Conservation (phyloP, 805 yeast genomes). For the Lachancea kluyveri region DNA sequence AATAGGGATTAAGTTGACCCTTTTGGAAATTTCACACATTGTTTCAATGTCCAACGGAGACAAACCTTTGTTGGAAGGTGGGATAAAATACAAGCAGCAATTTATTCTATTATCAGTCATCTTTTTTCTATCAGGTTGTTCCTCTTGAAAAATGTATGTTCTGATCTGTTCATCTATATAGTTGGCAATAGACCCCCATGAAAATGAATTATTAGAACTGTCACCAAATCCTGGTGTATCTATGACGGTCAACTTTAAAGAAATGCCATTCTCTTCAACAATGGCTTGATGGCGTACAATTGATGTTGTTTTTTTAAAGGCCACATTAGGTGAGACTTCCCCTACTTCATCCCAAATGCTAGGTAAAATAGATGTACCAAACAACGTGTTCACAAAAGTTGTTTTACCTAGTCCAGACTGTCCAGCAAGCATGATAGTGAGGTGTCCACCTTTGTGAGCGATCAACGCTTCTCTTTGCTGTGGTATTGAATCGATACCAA, state of each 20-base stretch:
- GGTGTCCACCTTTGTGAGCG: slow-evolving; percentile 57
- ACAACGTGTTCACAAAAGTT: slow-evolving; percentile 74
- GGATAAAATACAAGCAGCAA: slow-evolving; percentile 76
- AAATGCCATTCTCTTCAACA: slow-evolving; percentile 54
- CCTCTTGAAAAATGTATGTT: slow-evolving; percentile 64
- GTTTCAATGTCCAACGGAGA: slow-evolving; percentile 64
- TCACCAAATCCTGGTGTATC: slow-evolving; percentile 81
- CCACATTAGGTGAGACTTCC: slow-evolving; percentile 12
- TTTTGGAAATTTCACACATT: slow-evolving; percentile 60
- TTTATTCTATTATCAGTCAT: slow-evolving; percentile 68
- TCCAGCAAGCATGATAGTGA: slow-evolving; percentile 82
- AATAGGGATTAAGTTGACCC: slow-evolving; percentile 79
- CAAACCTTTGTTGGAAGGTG: slow-evolving; percentile 59
- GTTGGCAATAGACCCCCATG: slow-evolving; percentile 64
- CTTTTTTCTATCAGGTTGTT: slow-evolving; percentile 56
- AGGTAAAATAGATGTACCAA: slow-evolving; percentile 43
- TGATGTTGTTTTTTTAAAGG: slow-evolving; percentile 30
- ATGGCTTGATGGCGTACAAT: slow-evolving; percentile 38
- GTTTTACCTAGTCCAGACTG: slow-evolving; percentile 82
- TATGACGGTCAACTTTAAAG: slow-evolving; percentile 53
- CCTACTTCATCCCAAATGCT: slow-evolving; percentile 34
- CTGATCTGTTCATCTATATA: slow-evolving; percentile 79
- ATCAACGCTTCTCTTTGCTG: slow-evolving; percentile 25
- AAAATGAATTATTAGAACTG: slow-evolving; percentile 53
- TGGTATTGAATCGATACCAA: slow-evolving; percentile 28